These are phyloP conservation scores for Noccaea caerulescens DNA, from an alignment of 345 rosid species.

Conservation along the genomic window DNA sequence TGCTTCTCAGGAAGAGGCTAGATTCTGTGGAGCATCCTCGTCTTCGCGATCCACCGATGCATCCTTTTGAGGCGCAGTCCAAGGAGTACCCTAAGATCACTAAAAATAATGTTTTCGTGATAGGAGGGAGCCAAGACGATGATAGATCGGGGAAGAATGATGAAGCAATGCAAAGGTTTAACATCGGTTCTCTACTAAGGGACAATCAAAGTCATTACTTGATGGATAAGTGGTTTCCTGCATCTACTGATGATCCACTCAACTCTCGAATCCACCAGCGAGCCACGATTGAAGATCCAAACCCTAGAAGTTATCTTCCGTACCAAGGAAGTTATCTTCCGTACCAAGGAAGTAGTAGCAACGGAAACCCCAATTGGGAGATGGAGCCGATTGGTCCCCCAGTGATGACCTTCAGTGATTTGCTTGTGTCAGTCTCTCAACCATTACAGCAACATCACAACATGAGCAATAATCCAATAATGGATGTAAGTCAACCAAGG, in stretches of 20 bases:
- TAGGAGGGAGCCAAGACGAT: not conserved
- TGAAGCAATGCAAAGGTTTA: not conserved
- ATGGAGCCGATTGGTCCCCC: conserved; percentile 5
- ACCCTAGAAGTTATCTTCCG: not conserved
- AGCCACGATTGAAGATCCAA: not conserved
- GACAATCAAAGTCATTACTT: conserved; percentile 10
- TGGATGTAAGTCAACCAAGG: conserved; percentile 3
- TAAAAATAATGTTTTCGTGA: not conserved
- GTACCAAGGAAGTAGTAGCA: conserved; percentile 26
- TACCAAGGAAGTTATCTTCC: conserved; percentile 12
- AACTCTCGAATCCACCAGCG: not conserved
- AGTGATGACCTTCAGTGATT: not conserved
- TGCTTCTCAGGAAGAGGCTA: not conserved
- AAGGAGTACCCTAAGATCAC: not conserved
- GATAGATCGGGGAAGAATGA: not conserved
- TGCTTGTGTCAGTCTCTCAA: conserved; percentile 3
- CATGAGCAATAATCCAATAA: not conserved
- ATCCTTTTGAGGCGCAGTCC: not conserved
- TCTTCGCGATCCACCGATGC: conserved; percentile 7
- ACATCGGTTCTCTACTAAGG: not conserved
- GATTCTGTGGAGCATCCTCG: not conserved
- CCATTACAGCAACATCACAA: not conserved
- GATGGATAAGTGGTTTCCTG: conserved; percentile 17
- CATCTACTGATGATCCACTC: not conserved
- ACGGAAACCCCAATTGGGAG: conserved; percentile 7